Percentiles rank a stretch among this genome's conserved stretches.
Evolutionary conservation across 331 rosid genomes (phyloP).

Genomic region (Pyracantha coccinea): DNA sequence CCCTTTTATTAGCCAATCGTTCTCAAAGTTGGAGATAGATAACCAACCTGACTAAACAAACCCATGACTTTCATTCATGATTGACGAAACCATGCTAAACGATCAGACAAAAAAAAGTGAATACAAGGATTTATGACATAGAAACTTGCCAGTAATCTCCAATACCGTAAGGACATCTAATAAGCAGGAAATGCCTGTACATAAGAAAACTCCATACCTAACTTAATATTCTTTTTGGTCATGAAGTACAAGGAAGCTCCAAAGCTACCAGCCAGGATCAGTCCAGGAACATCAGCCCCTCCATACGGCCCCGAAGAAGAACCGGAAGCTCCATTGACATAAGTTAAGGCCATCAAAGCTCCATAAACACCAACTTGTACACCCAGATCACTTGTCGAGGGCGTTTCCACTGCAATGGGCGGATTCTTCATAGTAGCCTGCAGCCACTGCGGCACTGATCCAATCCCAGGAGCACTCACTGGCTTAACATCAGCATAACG

Average conservation of each 20-base stretch:
- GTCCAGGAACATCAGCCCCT: conserved; percentile 81
- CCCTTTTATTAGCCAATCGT: neutral
- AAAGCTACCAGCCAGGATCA: conserved; percentile 91
- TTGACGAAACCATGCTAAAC: neutral
- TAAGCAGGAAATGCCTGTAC: conserved; percentile 5
- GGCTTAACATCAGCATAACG: conserved; percentile 94
- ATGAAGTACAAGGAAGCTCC: conserved; percentile 92
- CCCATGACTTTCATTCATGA: neutral
- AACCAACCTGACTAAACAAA: neutral
- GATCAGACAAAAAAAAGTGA: neutral
- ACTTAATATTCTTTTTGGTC: conserved; percentile 78
- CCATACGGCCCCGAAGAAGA: conserved; percentile 39
- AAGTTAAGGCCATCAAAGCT: conserved; percentile 79
- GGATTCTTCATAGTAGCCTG: conserved; percentile 54
- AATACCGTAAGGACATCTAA: neutral
- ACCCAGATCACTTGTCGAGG: conserved; percentile 62
- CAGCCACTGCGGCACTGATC: conserved; percentile 78
- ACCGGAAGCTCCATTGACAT: conserved; percentile 54
- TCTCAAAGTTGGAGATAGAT: neutral
- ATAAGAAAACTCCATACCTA: conserved; percentile 49
- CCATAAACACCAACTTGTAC: conserved; percentile 86
- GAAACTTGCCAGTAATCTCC: no score
- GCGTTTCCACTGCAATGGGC: conserved; percentile 59
- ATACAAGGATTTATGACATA: neutral
- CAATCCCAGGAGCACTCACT: conserved; percentile 37